Evolutionary conservation across 495 filamentous ascomycete genomes (phyloP).

Genomic region (Darksidea phi): DNA sequence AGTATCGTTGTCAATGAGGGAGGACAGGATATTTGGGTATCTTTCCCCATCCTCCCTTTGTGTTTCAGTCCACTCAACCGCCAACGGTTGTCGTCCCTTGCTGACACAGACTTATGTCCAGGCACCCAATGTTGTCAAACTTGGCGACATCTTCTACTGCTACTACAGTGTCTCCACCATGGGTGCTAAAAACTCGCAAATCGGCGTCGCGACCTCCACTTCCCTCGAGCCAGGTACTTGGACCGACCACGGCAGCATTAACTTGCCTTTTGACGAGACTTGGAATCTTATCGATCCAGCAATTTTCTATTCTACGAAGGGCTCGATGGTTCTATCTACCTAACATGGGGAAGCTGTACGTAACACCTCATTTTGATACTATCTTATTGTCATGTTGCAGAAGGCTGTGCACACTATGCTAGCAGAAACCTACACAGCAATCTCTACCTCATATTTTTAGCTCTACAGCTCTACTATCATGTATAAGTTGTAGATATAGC

Average conservation of each 20-base stretch:
- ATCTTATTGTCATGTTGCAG: too few relatives aligned
- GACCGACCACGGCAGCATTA: constrained; percentile 54
- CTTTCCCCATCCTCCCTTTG: not conserved
- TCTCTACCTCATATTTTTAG: too few relatives aligned
- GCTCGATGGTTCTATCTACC: too few relatives aligned
- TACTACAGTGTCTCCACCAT: constrained; percentile 68
- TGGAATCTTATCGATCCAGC: constrained; percentile 75
- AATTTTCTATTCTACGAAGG: too few relatives aligned
- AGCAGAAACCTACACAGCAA: too few relatives aligned
- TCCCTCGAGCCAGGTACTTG: constrained; percentile 62
- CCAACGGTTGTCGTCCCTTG: too few relatives aligned
- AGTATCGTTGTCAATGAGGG: constrained; percentile 47
- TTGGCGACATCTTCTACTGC: constrained; percentile 61
- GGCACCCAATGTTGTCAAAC: constrained; percentile 64
- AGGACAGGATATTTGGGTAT: constrained; percentile 59
- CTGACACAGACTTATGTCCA: constrained; percentile 36
- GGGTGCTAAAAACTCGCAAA: constrained; percentile 60
- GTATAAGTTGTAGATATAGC: too few relatives aligned
- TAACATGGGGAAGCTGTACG: too few relatives aligned
- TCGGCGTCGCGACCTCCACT: constrained; percentile 66
- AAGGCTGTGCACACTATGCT: too few relatives aligned
- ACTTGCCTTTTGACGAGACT: constrained; percentile 47
- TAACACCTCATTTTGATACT: too few relatives aligned
- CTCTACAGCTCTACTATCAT: too few relatives aligned
- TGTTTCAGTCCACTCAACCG: not conserved